Evolutionary conservation across 2,329 filamentous ascomycete genomes (phyloP).

Genomic region (Xylaria sp.): DNA sequence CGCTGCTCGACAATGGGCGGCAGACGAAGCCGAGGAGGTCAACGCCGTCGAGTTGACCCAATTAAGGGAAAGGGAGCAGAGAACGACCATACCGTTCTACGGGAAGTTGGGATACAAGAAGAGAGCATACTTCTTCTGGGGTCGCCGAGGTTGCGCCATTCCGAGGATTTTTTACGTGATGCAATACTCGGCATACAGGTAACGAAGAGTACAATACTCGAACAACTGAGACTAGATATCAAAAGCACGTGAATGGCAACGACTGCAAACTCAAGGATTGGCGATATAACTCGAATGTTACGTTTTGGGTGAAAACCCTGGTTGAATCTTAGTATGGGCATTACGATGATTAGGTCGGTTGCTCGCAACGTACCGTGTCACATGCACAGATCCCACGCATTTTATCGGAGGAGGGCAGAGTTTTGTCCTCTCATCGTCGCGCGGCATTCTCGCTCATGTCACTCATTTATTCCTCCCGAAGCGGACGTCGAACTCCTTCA

Average conservation of each 20-base stretch:
- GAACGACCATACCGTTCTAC: conserved; percentile 21
- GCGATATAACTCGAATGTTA: neutral
- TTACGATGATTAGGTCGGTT: neutral
- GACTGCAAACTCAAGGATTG: neutral
- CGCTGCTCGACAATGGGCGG: conserved; percentile 22
- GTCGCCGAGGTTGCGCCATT: conserved; percentile 20
- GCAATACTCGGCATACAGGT: conserved; percentile 22
- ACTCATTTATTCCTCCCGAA: conserved; percentile 58
- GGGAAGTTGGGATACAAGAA: conserved; percentile 22
- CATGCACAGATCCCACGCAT: neutral
- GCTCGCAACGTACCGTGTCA: neutral
- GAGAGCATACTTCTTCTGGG: conserved; percentile 29
- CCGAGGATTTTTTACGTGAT: conserved; percentile 29
- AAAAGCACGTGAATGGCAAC: neutral
- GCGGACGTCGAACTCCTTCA: conserved; percentile 79
- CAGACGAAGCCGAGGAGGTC: conserved; percentile 19
- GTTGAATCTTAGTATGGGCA: neutral
- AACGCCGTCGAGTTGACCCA: conserved; percentile 11
- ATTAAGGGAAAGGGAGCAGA: conserved; percentile 9
- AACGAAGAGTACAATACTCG: neutral
- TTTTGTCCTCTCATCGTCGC: neutral
- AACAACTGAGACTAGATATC: neutral
- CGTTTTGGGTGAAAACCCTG: neutral
- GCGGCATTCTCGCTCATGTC: conserved; percentile 22
- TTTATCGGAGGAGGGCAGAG: neutral